Conservation (phyloP, 768 basidiomycete genomes). For the Lepiota venenata region DNA sequence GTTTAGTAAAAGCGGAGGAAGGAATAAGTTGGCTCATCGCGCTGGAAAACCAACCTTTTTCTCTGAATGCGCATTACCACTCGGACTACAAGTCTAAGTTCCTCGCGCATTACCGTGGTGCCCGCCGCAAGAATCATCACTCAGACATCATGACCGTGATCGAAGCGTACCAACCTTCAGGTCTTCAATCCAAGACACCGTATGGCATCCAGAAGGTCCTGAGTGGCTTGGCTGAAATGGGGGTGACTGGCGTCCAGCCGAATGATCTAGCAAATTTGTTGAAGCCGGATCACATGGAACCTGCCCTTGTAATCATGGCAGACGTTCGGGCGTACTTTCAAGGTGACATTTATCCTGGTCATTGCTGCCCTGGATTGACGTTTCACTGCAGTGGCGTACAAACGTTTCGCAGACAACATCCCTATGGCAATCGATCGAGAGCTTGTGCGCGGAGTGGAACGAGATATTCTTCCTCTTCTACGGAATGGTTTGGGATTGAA, state of each 20-base stretch:
- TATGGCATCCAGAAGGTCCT: conserved; percentile 32
- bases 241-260: conserved; percentile 33
- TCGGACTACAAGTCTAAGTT: conserved; percentile 40
- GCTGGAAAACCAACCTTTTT: conserved; percentile 48
- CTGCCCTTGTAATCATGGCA: conserved; percentile 64
- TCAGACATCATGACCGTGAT: conserved; percentile 23
- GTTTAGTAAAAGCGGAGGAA: conserved; percentile 33
- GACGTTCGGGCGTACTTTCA: conserved; percentile 73
- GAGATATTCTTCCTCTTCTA: conserved; percentile 42
- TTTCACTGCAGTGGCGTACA: conserved; percentile 46
- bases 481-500: conserved; percentile 49
- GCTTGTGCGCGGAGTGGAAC: conserved; percentile 49
- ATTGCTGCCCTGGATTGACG: neutral
- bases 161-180: conserved; percentile 11
- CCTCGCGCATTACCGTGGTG: conserved; percentile 43
- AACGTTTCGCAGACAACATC: conserved; percentile 54
- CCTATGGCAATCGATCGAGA: conserved; percentile 54
- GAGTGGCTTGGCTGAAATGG: conserved; percentile 31
- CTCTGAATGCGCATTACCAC: conserved; percentile 51
- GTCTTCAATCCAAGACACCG: neutral
- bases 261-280: conserved; percentile 48
- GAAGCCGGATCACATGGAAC: conserved; percentile 48
- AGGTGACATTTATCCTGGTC: conserved; percentile 34
- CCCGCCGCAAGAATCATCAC: conserved; percentile 27
- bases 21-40: conserved; percentile 46